A percentile compares a stretch with the other conserved stretches of the same genome.
These are phyloP conservation scores for Alternaria burnsii DNA, from an alignment of 2,329 filamentous ascomycete species.

Conservation along the genomic window DNA sequence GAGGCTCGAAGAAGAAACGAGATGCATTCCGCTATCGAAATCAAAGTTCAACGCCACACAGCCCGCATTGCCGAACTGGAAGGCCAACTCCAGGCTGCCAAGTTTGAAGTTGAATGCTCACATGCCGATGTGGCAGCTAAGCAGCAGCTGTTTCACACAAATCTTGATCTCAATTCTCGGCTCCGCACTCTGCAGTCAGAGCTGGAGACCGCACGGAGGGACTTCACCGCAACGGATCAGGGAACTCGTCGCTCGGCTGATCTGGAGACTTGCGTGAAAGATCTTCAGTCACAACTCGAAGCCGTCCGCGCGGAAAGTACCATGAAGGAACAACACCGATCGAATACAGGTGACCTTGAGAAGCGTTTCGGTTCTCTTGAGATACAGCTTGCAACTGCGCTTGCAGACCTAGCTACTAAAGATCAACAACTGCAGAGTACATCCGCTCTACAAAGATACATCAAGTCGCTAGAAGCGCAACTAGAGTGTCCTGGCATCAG, in stretches of 20 bases:
- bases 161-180: conserved; percentile 34
- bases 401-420: conserved; percentile 4
- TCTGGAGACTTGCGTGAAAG: background rate
- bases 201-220: conserved; percentile 19
- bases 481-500: background rate
- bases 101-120: conserved; percentile 38
- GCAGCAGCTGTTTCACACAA: conserved; percentile 36
- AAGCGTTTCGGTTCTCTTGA: conserved; percentile 14
- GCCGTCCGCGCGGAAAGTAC: background rate
- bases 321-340: conserved; percentile 28
- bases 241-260: background rate
- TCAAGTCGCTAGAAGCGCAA: background rate
- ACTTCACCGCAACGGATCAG: background rate
- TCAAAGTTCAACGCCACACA: conserved; percentile 17
- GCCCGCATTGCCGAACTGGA: conserved; percentile 34
- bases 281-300: conserved; percentile 4
- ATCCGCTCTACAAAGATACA: background rate
- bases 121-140: conserved; percentile 36
- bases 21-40: conserved; percentile 17
- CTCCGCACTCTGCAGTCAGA: conserved; percentile 31
- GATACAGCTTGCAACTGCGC: background rate
- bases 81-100: conserved; percentile 30
- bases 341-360: conserved; percentile 16
- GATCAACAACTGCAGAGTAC: conserved; percentile 3
- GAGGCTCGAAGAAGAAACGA: conserved; percentile 25